These are phyloP conservation scores for Phytophthora pseudosyringae DNA, from an alignment of 352 stramenopile species.

Conservation along the genomic window DNA sequence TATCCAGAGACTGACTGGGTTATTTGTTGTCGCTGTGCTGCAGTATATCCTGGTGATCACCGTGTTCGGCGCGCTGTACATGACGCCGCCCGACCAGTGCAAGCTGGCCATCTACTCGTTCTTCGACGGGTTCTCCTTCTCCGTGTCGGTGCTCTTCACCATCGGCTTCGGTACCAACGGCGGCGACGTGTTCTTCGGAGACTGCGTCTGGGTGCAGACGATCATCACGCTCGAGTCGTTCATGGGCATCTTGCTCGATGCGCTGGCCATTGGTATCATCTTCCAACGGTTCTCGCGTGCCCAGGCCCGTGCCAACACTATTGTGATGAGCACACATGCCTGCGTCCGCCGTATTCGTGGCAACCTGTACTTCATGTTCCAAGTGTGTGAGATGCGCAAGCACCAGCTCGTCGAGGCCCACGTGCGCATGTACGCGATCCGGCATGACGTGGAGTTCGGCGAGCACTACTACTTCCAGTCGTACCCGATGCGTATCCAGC, in stretches of 20 bases:
- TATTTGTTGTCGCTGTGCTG: slow-evolving; percentile 14
- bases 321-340: slow-evolving; percentile 94
- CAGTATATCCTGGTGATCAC: slow-evolving; percentile 76
- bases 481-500: slow-evolving; percentile 93
- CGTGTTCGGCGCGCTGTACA: slow-evolving; percentile 82
- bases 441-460: slow-evolving; percentile 67
- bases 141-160: slow-evolving; percentile 79
- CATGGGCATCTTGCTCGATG: slow-evolving; percentile 91
- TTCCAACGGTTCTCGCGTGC: slow-evolving; percentile 94
- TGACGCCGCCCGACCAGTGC: slow-evolving; percentile 64
- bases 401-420: slow-evolving; percentile 96
- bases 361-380: slow-evolving; percentile 95
- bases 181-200: slow-evolving; percentile 89
- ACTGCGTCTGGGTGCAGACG: slow-evolving; percentile 92
- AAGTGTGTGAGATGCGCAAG: slow-evolving; percentile 91
- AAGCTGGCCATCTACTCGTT: slow-evolving; percentile 72
- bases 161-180: slow-evolving; percentile 85
- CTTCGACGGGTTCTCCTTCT: slow-evolving; percentile 84
- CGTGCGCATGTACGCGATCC: slow-evolving; percentile 94
- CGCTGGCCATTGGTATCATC: slow-evolving; percentile 94
- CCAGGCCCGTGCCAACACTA: slow-evolving; percentile 91
- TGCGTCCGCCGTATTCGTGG: slow-evolving; percentile 90
- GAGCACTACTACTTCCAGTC: slow-evolving; percentile 92
- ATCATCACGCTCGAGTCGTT: slow-evolving; percentile 94
- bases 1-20: slow-evolving; percentile 8